Evolutionary conservation across 257 asterid species (phyloP), one percentile per base, ranked within the genome.

Genomic region (Schizonepeta tenuifolia): DNA sequence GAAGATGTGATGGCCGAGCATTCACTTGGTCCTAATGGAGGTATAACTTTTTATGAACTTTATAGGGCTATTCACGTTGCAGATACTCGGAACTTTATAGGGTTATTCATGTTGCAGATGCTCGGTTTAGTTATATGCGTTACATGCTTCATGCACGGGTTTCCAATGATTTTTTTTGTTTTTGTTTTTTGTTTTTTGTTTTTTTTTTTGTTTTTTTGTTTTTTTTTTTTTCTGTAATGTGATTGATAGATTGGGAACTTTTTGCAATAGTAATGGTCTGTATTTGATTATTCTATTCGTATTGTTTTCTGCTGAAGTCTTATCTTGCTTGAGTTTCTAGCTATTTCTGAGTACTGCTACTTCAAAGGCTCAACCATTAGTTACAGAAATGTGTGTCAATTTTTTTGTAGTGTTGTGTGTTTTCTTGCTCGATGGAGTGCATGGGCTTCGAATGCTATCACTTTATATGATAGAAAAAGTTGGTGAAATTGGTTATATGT

Each of bases 21-120:
- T 74, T 84, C 93, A 36, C 99, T 95, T 69, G 99, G 99, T 78
- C 98, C 99, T 17, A 92, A 95, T 73, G 99, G 98, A 78, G 98
- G 99, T 95, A 79, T 80, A 81, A 6, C 26, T 55, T 14, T 14
- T 20, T 73, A 5, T 81, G 65, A 70, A 51, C 51, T 70, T n/a
- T n/a, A n/a, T n/a, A n/a, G n/a, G 79, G 66, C n/a, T n/a, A n/a
- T n/a, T n/a, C n/a, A 49, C 22, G 4, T 22, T 65, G 26, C 59
- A 7, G 26, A 17, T 59, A 20, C n/a, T n/a, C n/a, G n/a, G n/a
- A n/a, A n/a, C n/a, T n/a, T n/a, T n/a, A n/a, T n/a, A n/a, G n/a
- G n/a, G n/a, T n/a, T n/a, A n/a, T n/a, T n/a, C n/a, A n/a, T n/a
- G n/a, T n/a, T n/a, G n/a, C n/a, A n/a, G n/a, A n/a, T n/a, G n/a